Percentiles rank a stretch among this genome's conserved stretches.
These are phyloP conservation scores for Tolypocladium tropicale DNA, from an alignment of 2,329 filamentous ascomycete genomes.

Conservation along the genomic window DNA sequence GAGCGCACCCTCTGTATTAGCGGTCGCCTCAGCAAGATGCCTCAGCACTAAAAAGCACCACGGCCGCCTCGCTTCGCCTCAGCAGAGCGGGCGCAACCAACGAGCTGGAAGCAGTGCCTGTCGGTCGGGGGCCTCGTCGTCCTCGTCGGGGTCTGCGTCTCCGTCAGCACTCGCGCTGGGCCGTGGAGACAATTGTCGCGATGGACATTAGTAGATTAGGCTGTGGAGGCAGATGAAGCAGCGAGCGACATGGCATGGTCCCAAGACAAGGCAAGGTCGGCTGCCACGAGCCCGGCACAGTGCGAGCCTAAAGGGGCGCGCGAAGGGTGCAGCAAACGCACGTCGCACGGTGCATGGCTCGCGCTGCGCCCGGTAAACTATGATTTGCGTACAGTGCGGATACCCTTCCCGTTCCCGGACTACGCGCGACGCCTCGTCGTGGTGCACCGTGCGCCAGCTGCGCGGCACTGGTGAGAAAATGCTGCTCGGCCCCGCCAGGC, in stretches of 20 bases:
- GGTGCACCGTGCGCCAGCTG: not conserved
- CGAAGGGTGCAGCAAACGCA: not conserved
- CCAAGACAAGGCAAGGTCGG: constrained; percentile 7
- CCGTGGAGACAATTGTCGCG: constrained; percentile 14
- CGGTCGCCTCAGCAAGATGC: constrained; percentile 1
- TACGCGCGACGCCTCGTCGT: not conserved
- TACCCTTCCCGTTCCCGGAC: not conserved
- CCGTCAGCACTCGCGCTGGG: constrained; percentile 12
- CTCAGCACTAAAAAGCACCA: constrained; percentile 2
- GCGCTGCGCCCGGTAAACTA: not conserved
- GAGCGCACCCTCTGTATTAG: constrained; percentile 2
- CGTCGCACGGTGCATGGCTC: constrained; percentile 1
- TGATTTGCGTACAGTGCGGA: not conserved
- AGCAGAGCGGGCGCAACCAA: not conserved
- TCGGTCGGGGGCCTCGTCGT: constrained; percentile 1
- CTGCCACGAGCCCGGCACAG: constrained; percentile 5
- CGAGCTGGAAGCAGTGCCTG: not conserved
- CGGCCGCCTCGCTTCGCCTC: not conserved
- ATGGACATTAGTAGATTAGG: constrained; percentile 11
- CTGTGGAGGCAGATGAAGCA: constrained; percentile 9
- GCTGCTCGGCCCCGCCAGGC: not conserved
- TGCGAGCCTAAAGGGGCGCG: constrained; percentile 1
- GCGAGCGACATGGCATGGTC: not conserved
- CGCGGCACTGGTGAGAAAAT: not conserved
- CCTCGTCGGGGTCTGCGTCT: constrained; percentile 3